These are phyloP conservation scores for Dendrobium huoshanense DNA, from an alignment of 106 monocot genomes.

Conservation along the genomic window DNA sequence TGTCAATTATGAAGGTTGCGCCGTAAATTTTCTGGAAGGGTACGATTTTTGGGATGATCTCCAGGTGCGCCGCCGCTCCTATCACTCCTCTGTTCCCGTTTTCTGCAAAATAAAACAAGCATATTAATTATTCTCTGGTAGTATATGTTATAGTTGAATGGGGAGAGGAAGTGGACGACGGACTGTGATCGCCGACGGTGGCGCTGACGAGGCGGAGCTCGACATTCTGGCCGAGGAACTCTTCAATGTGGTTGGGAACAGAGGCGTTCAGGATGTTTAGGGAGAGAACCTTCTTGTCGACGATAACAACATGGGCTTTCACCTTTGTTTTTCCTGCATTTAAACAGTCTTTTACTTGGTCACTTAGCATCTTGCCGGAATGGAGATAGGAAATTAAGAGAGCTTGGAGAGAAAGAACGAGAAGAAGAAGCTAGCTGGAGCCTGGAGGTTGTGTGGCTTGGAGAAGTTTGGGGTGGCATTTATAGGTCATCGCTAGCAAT, in stretches of 20 bases:
- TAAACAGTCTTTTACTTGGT: not conserved
- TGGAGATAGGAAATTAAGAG: not conserved
- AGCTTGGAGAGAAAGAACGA: not conserved
- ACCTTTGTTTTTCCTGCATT: not conserved
- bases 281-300: slow-evolving; percentile 30
- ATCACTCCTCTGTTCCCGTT: slow-evolving; percentile 32
- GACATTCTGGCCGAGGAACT: slow-evolving; percentile 27
- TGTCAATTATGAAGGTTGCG: slow-evolving; percentile 25
- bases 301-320: slow-evolving; percentile 23
- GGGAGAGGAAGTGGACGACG: not conserved
- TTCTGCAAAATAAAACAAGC: slow-evolving; percentile 8
- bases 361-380: not conserved
- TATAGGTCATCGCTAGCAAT: too few species aligned
- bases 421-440: not conserved
- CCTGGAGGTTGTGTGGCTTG: too few species aligned
- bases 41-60: slow-evolving; percentile 6
- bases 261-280: slow-evolving; percentile 25
- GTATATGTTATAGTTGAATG: too few species aligned
- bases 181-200: slow-evolving; percentile 13
- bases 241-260: slow-evolving; percentile 23
- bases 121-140: not conserved
- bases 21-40: slow-evolving; percentile 24
- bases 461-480: too few species aligned
- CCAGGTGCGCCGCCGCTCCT: slow-evolving; percentile 8
- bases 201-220: slow-evolving; percentile 18